These are phyloP conservation scores for Cicer chorassanicum DNA, from an alignment of 306 rosid genomes.

Conservation along the genomic window DNA sequence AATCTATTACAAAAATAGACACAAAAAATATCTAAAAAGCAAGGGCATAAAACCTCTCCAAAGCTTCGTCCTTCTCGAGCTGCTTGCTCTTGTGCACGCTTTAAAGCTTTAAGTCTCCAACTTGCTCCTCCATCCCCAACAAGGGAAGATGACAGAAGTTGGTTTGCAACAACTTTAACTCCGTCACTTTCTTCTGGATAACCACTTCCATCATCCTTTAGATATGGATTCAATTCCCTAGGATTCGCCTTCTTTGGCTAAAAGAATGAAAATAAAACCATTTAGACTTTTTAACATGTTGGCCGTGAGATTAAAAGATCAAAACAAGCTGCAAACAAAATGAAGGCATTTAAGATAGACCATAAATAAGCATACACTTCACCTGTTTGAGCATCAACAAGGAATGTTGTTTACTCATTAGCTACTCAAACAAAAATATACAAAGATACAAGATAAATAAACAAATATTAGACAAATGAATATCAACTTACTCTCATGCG, in stretches of 20 bases:
- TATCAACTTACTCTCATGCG: constrained; percentile 19
- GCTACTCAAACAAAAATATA: constrained; percentile 21
- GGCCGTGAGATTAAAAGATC: constrained; percentile 20
- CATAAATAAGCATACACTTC: not conserved
- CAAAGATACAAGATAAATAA: not conserved
- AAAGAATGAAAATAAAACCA: not conserved
- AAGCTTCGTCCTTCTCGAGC: constrained; percentile 73
- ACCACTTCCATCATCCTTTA: constrained; percentile 78
- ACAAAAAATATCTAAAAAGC: constrained; percentile 41
- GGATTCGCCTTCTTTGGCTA: constrained; percentile 66
- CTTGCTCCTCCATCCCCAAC: constrained; percentile 98
- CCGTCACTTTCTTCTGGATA: constrained; percentile 74
- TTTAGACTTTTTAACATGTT: constrained; percentile 2
- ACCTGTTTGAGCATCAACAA: constrained; percentile 3
- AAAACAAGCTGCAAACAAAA: constrained; percentile 10
- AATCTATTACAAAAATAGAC: not conserved
- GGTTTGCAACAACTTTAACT: constrained; percentile 49
- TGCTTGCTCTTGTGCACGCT: constrained; percentile 94
- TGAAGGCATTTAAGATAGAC: constrained; percentile 24
- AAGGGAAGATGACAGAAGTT: constrained; percentile 68
- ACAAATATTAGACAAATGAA: not conserved
- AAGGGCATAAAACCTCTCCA: constrained; percentile 57
- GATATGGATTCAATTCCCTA: constrained; percentile 85
- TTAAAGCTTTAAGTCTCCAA: constrained; percentile 96
- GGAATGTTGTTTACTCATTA: constrained; percentile 8